Evolutionary conservation across 148 eudicot genomes (phyloP).

Genomic region (Vaccinium macrocarpon): DNA sequence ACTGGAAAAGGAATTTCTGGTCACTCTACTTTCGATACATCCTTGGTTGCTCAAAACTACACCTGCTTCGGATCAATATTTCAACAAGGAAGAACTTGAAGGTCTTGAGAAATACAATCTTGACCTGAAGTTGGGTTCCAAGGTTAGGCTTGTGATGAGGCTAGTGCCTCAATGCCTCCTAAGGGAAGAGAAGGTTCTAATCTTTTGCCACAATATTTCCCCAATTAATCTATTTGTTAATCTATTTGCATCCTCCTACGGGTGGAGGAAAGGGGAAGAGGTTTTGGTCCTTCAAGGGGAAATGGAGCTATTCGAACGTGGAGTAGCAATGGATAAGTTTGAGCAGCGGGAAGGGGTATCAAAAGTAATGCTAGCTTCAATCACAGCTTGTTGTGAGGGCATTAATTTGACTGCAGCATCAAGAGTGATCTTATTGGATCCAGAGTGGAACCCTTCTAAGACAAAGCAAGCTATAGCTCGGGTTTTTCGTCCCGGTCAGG

Average conservation of each 20-base stretch:
- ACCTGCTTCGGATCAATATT: constrained; percentile 67
- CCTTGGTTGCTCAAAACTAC: constrained; percentile 86
- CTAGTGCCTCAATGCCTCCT: constrained; percentile 71
- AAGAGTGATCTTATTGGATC: constrained; percentile 81
- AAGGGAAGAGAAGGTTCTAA: constrained; percentile 71
- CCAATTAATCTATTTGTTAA: constrained; percentile 78
- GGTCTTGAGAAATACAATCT: constrained; percentile 64
- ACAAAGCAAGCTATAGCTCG: constrained; percentile 95
- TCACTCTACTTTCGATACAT: constrained; percentile 87
- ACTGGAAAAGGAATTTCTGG: constrained; percentile 82
- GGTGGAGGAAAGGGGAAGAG: constrained; percentile 82
- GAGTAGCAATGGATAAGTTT: constrained; percentile 82
- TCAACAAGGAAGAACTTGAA: constrained; percentile 50
- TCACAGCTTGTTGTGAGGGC: constrained; percentile 90
- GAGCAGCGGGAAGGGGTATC: constrained; percentile 87
- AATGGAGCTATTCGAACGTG: constrained; percentile 88
- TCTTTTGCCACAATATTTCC: constrained; percentile 94
- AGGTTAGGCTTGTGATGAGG: constrained; percentile 80
- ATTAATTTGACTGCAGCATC: constrained; percentile 94
- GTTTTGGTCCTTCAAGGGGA: constrained; percentile 85
- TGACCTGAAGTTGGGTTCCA: constrained; percentile 76
- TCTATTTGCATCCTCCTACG: constrained; percentile 56
- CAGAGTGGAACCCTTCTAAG: constrained; percentile 95
- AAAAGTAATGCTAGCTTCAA: constrained; percentile 81
- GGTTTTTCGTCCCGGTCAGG: constrained; percentile 93